Conservation (phyloP, 1,284 basidiomycete genomes). For the Sanghuangporus sanghuang region DNA sequence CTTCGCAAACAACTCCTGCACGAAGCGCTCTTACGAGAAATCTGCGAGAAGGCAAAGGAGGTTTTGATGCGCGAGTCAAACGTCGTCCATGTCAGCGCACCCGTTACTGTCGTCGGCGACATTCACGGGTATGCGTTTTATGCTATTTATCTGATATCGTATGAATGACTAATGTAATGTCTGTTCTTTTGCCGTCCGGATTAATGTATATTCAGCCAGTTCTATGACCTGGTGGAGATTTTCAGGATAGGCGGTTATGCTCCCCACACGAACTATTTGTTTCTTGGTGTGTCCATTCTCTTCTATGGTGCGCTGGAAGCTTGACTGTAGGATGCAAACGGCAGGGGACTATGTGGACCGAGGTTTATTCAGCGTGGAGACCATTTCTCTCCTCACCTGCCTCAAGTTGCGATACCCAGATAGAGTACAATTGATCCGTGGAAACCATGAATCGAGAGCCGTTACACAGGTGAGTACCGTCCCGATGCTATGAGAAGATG, state of each 20-base stretch:
- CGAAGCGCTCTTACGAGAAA: constrained; percentile 88
- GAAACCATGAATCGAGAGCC: constrained; percentile 97
- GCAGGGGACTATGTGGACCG: constrained; percentile 97
- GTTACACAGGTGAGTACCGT: constrained; percentile 83
- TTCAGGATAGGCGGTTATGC: constrained; percentile 97
- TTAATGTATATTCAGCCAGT: constrained; percentile 63
- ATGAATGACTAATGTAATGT: not conserved
- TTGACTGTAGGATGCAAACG: not conserved
- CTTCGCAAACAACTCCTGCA: constrained; percentile 89
- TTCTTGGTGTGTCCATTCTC: constrained; percentile 65
- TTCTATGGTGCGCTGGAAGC: not conserved
- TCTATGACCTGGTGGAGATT: constrained; percentile 99
- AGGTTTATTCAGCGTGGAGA: constrained; percentile 97
- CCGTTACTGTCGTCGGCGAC: constrained; percentile 99
- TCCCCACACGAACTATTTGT: constrained; percentile 96
- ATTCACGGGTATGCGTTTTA: constrained; percentile 85
- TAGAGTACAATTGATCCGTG: constrained; percentile 93
- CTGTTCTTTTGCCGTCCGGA: not conserved
- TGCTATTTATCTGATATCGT: not conserved
- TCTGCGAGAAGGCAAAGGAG: constrained; percentile 98
- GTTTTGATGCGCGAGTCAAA: constrained; percentile 99
- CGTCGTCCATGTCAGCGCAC: constrained; percentile 95
- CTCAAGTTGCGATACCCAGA: constrained; percentile 97
- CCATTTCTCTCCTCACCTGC: constrained; percentile 95
- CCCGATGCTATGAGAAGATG: constrained; percentile 8